A percentile compares a stretch with the other conserved stretches of the same genome.
These are phyloP conservation scores for Penstemon newberryi DNA, from an alignment of 257 asterid species.

Conservation along the genomic window DNA sequence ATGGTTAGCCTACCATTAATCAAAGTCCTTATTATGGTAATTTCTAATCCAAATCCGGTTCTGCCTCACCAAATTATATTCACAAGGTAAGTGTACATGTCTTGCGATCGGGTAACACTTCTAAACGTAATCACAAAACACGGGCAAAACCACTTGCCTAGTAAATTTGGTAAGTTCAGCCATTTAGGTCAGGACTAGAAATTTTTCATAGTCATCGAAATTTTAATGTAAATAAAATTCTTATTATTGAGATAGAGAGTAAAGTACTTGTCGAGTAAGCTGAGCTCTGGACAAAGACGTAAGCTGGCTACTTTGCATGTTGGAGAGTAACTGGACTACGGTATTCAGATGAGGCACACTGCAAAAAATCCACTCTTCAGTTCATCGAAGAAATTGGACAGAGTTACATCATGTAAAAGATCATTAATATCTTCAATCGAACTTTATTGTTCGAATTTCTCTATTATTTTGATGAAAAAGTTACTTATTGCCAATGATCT, in stretches of 20 bases:
- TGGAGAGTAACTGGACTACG: constrained; percentile 71
- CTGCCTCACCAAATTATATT: too few relatives aligned
- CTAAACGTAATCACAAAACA: background rate
- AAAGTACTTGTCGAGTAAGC: constrained; percentile 45
- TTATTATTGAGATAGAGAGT: background rate
- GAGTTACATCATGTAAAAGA: background rate
- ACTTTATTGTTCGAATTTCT: background rate
- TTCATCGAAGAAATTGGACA: constrained; percentile 4
- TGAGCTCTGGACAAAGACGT: constrained; percentile 50
- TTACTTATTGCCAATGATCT: background rate
- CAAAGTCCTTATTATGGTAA: background rate
- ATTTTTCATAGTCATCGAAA: too few relatives aligned
- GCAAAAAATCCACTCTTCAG: constrained; percentile 34
- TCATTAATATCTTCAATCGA: background rate
- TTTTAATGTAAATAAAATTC: too few relatives aligned
- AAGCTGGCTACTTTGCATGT: constrained; percentile 71
- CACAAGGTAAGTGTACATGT: too few relatives aligned
- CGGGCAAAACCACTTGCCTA: background rate
- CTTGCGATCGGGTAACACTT: background rate
- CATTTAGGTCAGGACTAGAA: too few relatives aligned
- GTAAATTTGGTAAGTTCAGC: background rate
- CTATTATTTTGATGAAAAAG: background rate
- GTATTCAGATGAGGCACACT: constrained; percentile 84
- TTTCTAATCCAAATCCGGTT: too few relatives aligned
- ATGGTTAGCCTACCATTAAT: background rate